phyloP scores from a whole-genome alignment of 495 filamentous ascomycete species.

The Xylaria longipes region DNA sequence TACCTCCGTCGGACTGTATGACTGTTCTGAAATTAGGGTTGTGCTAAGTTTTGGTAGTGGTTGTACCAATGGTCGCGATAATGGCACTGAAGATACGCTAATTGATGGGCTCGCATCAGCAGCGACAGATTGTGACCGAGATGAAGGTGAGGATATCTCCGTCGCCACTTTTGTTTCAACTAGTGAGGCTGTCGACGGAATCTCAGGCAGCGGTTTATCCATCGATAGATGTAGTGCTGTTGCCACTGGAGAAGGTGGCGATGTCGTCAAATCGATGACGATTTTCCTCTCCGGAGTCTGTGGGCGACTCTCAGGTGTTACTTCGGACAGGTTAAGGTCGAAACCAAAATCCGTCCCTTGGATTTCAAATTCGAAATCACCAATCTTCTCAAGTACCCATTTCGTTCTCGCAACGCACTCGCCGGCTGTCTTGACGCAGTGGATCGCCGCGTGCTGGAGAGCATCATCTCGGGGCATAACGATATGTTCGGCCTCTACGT shows the following conservation, averaged over 20 bases:
- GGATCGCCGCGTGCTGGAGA: slow-evolving; percentile 74
- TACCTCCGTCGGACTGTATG: slow-evolving; percentile 55
- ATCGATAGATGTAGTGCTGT: slow-evolving; percentile 32
- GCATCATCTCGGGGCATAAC: slow-evolving; percentile 85
- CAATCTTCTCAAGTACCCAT: slow-evolving; percentile 84
- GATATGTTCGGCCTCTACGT: slow-evolving; percentile 70
- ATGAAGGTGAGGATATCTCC: slow-evolving; percentile 44
- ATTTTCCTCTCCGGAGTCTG: slow-evolving; percentile 46
- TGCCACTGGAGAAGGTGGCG: slow-evolving; percentile 36
- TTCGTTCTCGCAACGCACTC: slow-evolving; percentile 89
- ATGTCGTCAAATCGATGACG: slow-evolving; percentile 41
- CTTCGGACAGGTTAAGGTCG: slow-evolving; percentile 51
- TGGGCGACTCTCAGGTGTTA: slow-evolving; percentile 38
- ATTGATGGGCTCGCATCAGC: slow-evolving; percentile 41
- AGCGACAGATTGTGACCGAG: slow-evolving; percentile 48
- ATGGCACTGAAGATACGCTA: slow-evolving; percentile 48
- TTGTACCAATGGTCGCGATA: slow-evolving; percentile 49
- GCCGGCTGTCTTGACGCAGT: slow-evolving; percentile 87
- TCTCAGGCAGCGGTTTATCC: slow-evolving; percentile 40
- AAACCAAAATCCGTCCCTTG: slow-evolving; percentile 53
- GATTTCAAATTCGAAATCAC: slow-evolving; percentile 87
- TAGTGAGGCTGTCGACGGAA: slow-evolving; percentile 50
- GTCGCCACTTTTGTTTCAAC: slow-evolving; percentile 32
- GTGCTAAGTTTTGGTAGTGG: slow-evolving; percentile 58
- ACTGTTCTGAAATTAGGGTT: slow-evolving; percentile 46